Conservation (phyloP, 2,329 filamentous ascomycete species). For the Aspergillus sp. region DNA sequence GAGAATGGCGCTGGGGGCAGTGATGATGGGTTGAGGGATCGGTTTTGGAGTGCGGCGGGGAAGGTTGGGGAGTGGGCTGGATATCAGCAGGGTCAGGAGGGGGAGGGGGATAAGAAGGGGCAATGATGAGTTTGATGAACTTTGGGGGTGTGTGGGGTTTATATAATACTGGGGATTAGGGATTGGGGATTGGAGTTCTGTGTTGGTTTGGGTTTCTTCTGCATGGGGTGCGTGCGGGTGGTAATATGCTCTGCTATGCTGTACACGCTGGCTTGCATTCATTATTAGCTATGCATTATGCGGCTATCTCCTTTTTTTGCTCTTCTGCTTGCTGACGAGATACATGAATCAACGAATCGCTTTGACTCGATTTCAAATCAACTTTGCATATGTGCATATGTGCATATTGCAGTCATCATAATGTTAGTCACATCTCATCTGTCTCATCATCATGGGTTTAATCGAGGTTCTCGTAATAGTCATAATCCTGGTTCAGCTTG, state of each 20-base stretch:
- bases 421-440: not conserved
- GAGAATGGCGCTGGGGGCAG: not conserved
- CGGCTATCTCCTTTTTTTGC: not conserved
- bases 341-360: not conserved
- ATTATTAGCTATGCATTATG: not conserved
- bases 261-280: not conserved
- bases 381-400: not conserved
- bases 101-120: not conserved
- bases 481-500: conserved; percentile 35
- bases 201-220: no score
- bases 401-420: not conserved
- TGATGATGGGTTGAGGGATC: conserved; percentile 28
- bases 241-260: not conserved
- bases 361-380: no score
- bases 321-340: not conserved
- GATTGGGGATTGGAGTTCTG: no score
- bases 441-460: not conserved
- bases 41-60: not conserved
- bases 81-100: not conserved
- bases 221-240: not conserved
- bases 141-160: no score
- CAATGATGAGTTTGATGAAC: not conserved
- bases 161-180: no score
- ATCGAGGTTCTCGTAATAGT: conserved; percentile 23
- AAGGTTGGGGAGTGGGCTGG: conserved; percentile 8